These are phyloP conservation scores for Davidsoniella virescens DNA, from an alignment of 2,329 filamentous ascomycete genomes.

Conservation along the genomic window DNA sequence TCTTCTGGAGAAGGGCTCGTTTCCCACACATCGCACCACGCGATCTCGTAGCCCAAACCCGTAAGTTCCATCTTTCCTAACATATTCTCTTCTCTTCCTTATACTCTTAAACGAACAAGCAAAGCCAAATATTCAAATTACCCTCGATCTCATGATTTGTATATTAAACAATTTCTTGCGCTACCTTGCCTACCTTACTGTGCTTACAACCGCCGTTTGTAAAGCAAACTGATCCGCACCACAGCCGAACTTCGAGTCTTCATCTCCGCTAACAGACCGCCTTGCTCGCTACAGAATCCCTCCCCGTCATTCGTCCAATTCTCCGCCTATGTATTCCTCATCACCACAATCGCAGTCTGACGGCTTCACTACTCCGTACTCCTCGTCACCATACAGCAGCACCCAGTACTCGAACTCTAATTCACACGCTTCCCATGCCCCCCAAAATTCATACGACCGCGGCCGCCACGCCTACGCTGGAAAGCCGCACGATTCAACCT, in stretches of 20 bases:
- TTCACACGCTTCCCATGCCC: not conserved
- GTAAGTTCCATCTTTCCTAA: conserved; percentile 5
- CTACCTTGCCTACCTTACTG: not conserved
- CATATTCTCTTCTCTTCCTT: not conserved
- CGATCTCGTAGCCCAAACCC: conserved; percentile 10
- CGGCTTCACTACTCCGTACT: conserved; percentile 1
- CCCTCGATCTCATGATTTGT: too few relatives aligned
- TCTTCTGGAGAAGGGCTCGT: conserved; percentile 9
- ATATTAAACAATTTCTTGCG: not conserved
- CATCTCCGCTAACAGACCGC: not conserved
- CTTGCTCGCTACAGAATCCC: not conserved
- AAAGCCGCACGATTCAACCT: not conserved
- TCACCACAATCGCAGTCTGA: conserved; percentile 8
- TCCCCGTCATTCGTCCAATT: conserved; percentile 5
- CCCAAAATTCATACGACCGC: not conserved
- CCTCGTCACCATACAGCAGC: conserved; percentile 1
- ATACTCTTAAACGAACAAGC: not conserved
- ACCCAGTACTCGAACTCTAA: not conserved
- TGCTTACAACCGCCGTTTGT: not conserved
- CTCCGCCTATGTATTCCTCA: conserved; percentile 11
- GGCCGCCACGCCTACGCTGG: not conserved
- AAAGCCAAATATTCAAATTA: too few relatives aligned
- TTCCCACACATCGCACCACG: conserved; percentile 5
- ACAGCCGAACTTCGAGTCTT: too few relatives aligned
- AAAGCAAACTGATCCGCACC: not conserved